Conservation (phyloP, 208 protist genomes). For the Vickermania ingenoplastis region DNA sequence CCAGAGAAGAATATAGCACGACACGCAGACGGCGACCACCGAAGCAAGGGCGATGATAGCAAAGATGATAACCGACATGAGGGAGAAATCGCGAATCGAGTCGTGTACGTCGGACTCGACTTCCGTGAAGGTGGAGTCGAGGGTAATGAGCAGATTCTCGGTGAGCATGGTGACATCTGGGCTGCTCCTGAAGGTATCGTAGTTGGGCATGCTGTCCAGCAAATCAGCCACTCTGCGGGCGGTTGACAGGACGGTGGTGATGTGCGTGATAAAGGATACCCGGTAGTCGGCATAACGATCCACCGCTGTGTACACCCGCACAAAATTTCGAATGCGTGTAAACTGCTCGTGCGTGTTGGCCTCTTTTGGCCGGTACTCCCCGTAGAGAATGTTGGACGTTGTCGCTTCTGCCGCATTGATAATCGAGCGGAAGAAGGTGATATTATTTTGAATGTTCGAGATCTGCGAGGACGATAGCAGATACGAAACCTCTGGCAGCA, state of each 20-base stretch:
- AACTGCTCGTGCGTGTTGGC: neutral
- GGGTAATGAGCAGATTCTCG: conserved; percentile 3
- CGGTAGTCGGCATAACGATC: conserved; percentile 1
- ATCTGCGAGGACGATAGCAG: neutral
- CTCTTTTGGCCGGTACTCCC: neutral
- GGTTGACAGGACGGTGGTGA: conserved; percentile 2
- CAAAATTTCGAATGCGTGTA: conserved; percentile 3
- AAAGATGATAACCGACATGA: conserved; percentile 5
- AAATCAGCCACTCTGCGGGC: conserved; percentile 5
- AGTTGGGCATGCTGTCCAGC: conserved; percentile 1
- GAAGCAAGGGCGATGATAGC: conserved; percentile 2
- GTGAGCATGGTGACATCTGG: conserved; percentile 6
- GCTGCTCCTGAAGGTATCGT: neutral
- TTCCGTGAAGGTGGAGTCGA: conserved; percentile 1
- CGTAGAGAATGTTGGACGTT: neutral
- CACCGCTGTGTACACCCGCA: conserved; percentile 4
- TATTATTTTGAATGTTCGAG: conserved; percentile 4
- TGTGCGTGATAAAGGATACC: conserved; percentile 5
- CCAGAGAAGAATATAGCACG: conserved; percentile 8
- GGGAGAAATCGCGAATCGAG: neutral
- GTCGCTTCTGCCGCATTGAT: conserved; percentile 7
- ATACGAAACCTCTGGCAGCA: conserved; percentile 4
- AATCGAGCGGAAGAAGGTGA: conserved; percentile 6
- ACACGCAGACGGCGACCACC: neutral
- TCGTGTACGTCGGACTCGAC: neutral